phyloP scores from a whole-genome alignment of 805 yeast genomes.

The Starmera amethionina region DNA sequence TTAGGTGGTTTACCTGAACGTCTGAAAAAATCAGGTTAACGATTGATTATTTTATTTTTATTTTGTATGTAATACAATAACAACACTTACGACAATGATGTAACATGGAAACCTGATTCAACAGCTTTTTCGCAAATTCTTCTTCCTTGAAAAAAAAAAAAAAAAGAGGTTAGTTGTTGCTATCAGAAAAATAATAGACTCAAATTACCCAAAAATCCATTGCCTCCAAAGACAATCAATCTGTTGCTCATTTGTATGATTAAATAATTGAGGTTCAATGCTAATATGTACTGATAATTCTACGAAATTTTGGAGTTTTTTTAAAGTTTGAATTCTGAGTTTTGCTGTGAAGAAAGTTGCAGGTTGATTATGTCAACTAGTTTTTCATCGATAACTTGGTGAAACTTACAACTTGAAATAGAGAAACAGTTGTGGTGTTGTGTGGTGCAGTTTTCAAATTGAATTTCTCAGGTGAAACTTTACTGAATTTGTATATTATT shows the following conservation, averaged over 20 bases:
- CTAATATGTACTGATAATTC: too few relatives aligned
- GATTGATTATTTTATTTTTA: background rate
- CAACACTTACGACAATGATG: constrained; percentile 42
- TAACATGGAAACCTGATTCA: constrained; percentile 51
- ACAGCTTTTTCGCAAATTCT: constrained; percentile 64
- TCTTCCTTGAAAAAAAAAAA: constrained; percentile 29
- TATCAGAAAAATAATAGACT: too few relatives aligned
- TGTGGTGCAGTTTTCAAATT: too few relatives aligned
- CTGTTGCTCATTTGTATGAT: constrained; percentile 10
- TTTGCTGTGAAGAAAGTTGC: too few relatives aligned
- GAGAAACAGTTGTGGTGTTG: too few relatives aligned
- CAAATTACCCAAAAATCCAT: constrained; percentile 59
- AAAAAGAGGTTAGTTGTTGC: background rate
- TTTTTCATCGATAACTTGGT: too few relatives aligned
- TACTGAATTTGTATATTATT: too few relatives aligned
- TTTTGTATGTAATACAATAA: background rate
- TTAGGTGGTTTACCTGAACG: constrained; percentile 48
- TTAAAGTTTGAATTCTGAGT: too few relatives aligned
- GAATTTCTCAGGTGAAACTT: too few relatives aligned
- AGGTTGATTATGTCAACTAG: too few relatives aligned
- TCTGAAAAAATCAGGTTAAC: constrained; percentile 7
- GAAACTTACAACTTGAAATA: too few relatives aligned
- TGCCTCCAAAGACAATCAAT: constrained; percentile 75
- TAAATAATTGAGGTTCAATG: constrained; percentile 1
- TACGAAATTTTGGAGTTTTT: too few relatives aligned